Evolutionary conservation across 768 basidiomycete species (phyloP), one percentile per base, ranked within the genome.

Genomic region (Tulasnella sp.): DNA sequence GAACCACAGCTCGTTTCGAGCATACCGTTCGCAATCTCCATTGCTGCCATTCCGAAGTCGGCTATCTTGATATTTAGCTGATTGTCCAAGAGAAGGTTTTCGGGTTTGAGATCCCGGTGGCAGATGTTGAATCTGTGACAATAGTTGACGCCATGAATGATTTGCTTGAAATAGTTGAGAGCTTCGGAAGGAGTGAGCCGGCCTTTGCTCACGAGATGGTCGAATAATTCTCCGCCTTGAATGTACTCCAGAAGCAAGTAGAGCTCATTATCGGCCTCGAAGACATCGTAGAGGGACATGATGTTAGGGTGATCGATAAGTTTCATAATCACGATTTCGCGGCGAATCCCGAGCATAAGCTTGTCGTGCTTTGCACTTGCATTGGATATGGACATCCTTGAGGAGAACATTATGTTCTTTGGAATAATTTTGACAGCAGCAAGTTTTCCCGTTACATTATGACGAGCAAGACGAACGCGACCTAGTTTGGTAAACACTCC

Each of bases 251-350:
- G 75, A 29, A 96, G 81, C 28, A 96, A 78, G 66, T 83, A 95
- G 67, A 96, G 79, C 58, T 93, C 87, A 60, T 76, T 81, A 35
- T 85, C 79, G 62, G 87, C 85, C 67, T 96, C 90, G 66, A 85
- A 95, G 48, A 96, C 92, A 62, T 98, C 92, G 66, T 88, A 91
- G 34, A 98, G 81, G 55, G 83, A 79, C 71, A 96, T 78, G 59
- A 98, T 89, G 66, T 95, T 95, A 1, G 90, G 92, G 63, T 98
- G 92, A 61, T 92, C 87, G 81, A 98, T 91, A 59, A 96, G 82
- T 65, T 96, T 98, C 92, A 98, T 93, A 81, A 96, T 91, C 50
- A 86, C 88, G 55, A 98, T 93, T 65, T 98, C 92, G 56, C 88
- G 71, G 64, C 95, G 90, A 54, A 96, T 83, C 3, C 86, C 83